These are phyloP conservation scores for Pyrenophora teres DNA, from an alignment of 2,329 filamentous ascomycete genomes.

Conservation along the genomic window DNA sequence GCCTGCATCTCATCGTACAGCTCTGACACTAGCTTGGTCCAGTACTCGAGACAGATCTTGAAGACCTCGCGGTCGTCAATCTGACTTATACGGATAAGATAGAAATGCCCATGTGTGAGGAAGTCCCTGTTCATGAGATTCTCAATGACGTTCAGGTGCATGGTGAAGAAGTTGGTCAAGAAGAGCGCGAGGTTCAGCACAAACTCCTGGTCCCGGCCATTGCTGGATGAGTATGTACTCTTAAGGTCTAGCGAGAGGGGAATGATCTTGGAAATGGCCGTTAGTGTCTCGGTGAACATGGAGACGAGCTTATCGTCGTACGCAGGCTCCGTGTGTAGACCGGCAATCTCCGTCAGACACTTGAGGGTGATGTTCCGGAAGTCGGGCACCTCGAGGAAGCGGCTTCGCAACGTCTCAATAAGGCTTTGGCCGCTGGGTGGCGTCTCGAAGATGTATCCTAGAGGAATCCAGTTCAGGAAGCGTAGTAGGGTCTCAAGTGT, in stretches of 20 bases:
- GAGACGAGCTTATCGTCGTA: conserved; percentile 96
- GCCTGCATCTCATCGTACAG: conserved; percentile 99
- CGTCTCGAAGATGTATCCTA: conserved; percentile 99
- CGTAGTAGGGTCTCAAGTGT: conserved; percentile 93
- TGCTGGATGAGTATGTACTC: conserved; percentile 87
- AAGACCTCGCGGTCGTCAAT: conserved; percentile 99
- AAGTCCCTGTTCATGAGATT: conserved; percentile 94
- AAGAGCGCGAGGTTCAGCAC: conserved; percentile 96
- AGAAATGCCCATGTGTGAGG: conserved; percentile 94
- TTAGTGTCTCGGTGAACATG: conserved; percentile 98
- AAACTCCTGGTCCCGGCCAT: conserved; percentile 93
- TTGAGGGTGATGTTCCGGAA: conserved; percentile 97
- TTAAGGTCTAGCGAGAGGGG: conserved; percentile 89
- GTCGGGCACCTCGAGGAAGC: conserved; percentile 90
- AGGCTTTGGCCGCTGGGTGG: conserved; percentile 64
- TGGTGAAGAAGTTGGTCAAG: conserved; percentile 94
- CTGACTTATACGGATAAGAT: conserved; percentile 96
- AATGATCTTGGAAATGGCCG: conserved; percentile 90
- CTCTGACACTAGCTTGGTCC: conserved; percentile 97
- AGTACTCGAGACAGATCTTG: conserved; percentile 99
- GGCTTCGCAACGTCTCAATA: conserved; percentile 89
- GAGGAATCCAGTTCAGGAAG: conserved; percentile 98
- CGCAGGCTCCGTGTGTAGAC: conserved; percentile 81
- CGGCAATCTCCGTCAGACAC: conserved; percentile 95
- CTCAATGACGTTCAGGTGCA: conserved; percentile 91